Evolutionary conservation across 2,329 filamentous ascomycete genomes (phyloP).

Genomic region (Fulvia fulva): DNA sequence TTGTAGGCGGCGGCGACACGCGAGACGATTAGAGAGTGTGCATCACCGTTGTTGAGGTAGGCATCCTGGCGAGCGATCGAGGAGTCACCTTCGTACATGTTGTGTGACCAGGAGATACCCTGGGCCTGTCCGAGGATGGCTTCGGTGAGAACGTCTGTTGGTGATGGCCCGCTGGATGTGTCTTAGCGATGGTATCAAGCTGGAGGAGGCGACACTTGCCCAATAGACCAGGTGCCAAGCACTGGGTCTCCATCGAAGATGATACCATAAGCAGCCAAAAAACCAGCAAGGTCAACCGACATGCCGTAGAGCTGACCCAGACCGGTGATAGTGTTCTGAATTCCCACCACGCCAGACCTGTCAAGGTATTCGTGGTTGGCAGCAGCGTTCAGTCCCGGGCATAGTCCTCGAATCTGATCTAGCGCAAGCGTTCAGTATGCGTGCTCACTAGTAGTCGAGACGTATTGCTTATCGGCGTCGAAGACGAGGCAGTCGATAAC

Average conservation of each 20-base stretch:
- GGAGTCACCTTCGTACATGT: slow-evolving; percentile 35
- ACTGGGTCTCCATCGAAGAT: slow-evolving; percentile 21
- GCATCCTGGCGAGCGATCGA: slow-evolving; percentile 27
- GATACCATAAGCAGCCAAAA: slow-evolving; percentile 31
- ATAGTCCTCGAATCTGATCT: slow-evolving; percentile 23
- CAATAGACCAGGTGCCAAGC: slow-evolving; percentile 19
- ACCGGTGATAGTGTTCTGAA: slow-evolving; percentile 13
- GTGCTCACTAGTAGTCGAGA: slow-evolving; percentile 9
- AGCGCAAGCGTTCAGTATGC: slow-evolving; percentile 7
- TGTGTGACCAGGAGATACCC: slow-evolving; percentile 31
- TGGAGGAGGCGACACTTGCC: no score
- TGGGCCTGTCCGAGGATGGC: slow-evolving; percentile 19
- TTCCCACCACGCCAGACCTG: slow-evolving; percentile 9
- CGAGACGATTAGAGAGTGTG: slow-evolving; percentile 18
- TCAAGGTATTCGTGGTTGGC: slow-evolving; percentile 23
- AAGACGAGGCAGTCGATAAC: slow-evolving; percentile 6
- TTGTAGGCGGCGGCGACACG: slow-evolving; percentile 19
- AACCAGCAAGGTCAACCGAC: slow-evolving; percentile 14
- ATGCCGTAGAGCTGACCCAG: slow-evolving; percentile 13
- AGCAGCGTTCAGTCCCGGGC: slow-evolving; percentile 22
- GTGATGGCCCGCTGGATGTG: slow-evolving; percentile 9
- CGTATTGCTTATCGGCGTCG: slow-evolving; percentile 7
- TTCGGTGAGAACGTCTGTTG: slow-evolving; percentile 6
- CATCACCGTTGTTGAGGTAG: slow-evolving; percentile 25
- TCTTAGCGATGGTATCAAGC: no score